Evolutionary conservation across 495 filamentous ascomycete species (phyloP).

Genomic region (Bacidia rubella): DNA sequence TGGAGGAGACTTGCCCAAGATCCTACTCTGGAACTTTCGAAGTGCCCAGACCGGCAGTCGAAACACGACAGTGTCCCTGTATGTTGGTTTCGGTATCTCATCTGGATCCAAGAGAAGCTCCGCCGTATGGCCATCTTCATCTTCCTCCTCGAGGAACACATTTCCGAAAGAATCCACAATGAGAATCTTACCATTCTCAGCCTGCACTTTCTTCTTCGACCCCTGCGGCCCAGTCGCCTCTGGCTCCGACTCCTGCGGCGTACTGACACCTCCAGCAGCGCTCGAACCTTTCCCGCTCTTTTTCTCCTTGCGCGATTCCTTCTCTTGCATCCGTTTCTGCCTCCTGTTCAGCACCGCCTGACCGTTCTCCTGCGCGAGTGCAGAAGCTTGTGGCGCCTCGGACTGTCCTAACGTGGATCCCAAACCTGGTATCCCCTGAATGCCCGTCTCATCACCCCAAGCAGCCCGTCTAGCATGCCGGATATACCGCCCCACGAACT

Average conservation of each 20-base stretch:
- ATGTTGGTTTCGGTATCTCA: constrained; percentile 49
- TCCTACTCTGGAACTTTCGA: constrained; percentile 38
- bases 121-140: constrained; percentile 66
- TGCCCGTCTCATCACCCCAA: constrained; percentile 67
- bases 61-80: constrained; percentile 57
- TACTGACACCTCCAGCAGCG: constrained; percentile 34
- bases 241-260: constrained; percentile 32
- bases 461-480: constrained; percentile 74
- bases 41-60: constrained; percentile 55
- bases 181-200: constrained; percentile 87
- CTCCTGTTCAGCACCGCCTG: constrained; percentile 67
- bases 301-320: constrained; percentile 43
- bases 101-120: constrained; percentile 75
- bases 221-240: constrained; percentile 39
- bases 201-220: constrained; percentile 67
- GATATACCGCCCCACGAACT: constrained; percentile 85
- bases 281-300: constrained; percentile 14
- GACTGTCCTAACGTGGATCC: constrained; percentile 30
- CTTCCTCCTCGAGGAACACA: constrained; percentile 81
- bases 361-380: constrained; percentile 27
- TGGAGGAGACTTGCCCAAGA: not conserved
- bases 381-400: constrained; percentile 25
- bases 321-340: constrained; percentile 77
- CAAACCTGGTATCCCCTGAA: constrained; percentile 54
- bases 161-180: constrained; percentile 86